These are phyloP conservation scores for Rhodotorula sp. DNA, from an alignment of 1,284 basidiomycete species.

Conservation along the genomic window DNA sequence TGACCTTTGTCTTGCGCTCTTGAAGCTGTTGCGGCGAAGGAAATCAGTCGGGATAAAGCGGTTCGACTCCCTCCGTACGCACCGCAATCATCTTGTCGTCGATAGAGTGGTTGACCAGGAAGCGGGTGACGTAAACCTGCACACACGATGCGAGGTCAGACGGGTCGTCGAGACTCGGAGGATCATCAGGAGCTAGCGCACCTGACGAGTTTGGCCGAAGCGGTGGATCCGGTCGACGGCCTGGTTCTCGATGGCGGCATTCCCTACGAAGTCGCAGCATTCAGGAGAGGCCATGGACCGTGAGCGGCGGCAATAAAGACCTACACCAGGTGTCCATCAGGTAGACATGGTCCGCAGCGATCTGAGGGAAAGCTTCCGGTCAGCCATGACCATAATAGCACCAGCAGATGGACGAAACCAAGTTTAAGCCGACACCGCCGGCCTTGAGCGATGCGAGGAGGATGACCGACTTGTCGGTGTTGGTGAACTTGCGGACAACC, in stretches of 20 bases:
- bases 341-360: conserved; percentile 37
- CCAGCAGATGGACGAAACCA: conserved; percentile 12
- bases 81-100: conserved; percentile 43
- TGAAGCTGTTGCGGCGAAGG: conserved; percentile 25
- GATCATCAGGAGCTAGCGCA: not conserved
- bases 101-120: conserved; percentile 42
- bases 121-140: conserved; percentile 41
- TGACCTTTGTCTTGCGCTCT: conserved; percentile 42
- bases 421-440: conserved; percentile 73
- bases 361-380: conserved; percentile 6
- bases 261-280: not conserved
- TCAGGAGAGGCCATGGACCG: not conserved
- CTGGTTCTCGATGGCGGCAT: conserved; percentile 39
- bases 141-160: no score
- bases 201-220: conserved; percentile 42
- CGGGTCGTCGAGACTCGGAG: not conserved
- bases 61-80: no score
- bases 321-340: conserved; percentile 41
- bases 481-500: conserved; percentile 72
- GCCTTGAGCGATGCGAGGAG: conserved; percentile 83
- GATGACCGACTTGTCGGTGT: conserved; percentile 75
- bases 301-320: not conserved
- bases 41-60: no score
- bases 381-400: not conserved
- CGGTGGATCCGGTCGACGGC: conserved; percentile 45